phyloP scores from a whole-genome alignment of 495 filamentous ascomycete species.

The Cercophora sp. region DNA sequence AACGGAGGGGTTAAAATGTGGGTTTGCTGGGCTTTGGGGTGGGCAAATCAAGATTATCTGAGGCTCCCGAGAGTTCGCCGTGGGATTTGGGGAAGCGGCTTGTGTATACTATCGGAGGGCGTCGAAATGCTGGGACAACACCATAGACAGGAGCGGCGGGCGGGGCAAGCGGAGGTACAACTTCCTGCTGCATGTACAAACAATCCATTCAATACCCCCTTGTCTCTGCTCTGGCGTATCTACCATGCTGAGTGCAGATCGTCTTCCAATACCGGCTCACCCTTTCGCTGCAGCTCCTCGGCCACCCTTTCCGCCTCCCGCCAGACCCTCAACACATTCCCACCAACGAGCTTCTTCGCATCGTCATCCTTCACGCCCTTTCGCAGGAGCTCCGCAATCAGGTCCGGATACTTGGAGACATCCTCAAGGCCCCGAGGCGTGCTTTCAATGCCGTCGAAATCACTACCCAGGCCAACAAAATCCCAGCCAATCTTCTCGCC shows the following conservation, averaged over 20 bases:
- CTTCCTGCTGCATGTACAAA: too few species aligned
- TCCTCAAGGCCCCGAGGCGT: conserved; percentile 66
- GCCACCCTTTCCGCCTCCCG: conserved; percentile 64
- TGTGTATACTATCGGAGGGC: too few species aligned
- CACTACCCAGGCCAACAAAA: conserved; percentile 69
- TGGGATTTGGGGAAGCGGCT: too few species aligned
- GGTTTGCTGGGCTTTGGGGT: too few species aligned
- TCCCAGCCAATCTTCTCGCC: conserved; percentile 66
- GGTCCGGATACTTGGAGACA: conserved; percentile 76
- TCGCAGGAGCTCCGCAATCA: conserved; percentile 68
- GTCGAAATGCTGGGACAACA: too few species aligned
- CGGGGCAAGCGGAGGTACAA: too few species aligned
- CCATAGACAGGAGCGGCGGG: too few species aligned
- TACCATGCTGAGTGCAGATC: conserved; percentile 25
- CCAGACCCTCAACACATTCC: conserved; percentile 76
- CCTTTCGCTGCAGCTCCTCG: conserved; percentile 53
- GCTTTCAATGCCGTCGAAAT: conserved; percentile 64
- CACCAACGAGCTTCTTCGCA: conserved; percentile 63
- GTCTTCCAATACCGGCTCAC: conserved; percentile 63
- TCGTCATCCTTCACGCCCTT: conserved; percentile 66
- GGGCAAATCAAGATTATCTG: too few species aligned
- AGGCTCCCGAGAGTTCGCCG: too few species aligned
- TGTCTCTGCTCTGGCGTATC: too few species aligned
- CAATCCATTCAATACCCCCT: too few species aligned
- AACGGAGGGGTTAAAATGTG: conserved; percentile 56